Evolutionary conservation across 441 rosid species (phyloP), one percentile per base, ranked within the genome.

Genomic region (Metrosideros polymorpha): DNA sequence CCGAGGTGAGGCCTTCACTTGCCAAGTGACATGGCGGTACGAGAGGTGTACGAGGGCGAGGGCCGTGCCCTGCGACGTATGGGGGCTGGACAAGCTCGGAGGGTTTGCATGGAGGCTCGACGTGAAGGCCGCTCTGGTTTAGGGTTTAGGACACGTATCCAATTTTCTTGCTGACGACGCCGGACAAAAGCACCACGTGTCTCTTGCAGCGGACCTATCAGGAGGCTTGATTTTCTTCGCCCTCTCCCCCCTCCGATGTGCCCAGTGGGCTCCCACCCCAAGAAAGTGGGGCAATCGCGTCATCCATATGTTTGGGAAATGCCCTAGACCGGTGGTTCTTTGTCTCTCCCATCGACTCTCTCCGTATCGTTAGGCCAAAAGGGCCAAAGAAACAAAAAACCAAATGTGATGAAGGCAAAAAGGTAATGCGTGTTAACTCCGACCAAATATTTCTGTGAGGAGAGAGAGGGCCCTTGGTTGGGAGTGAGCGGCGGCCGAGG

Each of bases 51-150:
- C 29, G n/a, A 55, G 77, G 84, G 3, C 47, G 66, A 25, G 30
- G 4, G 12, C 50, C 10, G 54, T 77, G n/a, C 76, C 84, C 18
- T 54, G 87, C 75, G 87, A 85, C 22, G 87, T 85, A 15, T 43
- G 87, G 87, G 27, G 76, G 66, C 30, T 55, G 55, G 87, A 84
- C 6, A 56, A 27, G 6, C 61, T 56, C 6, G 77, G 84, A 56
- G 87, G 87, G 84, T 79, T 85, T 85, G 87, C 87, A 6, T 55
- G 84, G 84, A 27, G 49, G 55, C 84, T 85, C 42, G 84, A 77
- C 87, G 87, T 85, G 39, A 55, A 77, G 84, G 84, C 84, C 24
- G 87, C 57, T 76, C 87, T 85, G 57, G 87, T 57, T 85, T 55
- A 12, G 55, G 87, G 49, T 76, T 22, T 24, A 54, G 57, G 57